These are phyloP conservation scores for Salix dunnii DNA, from an alignment of 345 rosid genomes.

Conservation along the genomic window DNA sequence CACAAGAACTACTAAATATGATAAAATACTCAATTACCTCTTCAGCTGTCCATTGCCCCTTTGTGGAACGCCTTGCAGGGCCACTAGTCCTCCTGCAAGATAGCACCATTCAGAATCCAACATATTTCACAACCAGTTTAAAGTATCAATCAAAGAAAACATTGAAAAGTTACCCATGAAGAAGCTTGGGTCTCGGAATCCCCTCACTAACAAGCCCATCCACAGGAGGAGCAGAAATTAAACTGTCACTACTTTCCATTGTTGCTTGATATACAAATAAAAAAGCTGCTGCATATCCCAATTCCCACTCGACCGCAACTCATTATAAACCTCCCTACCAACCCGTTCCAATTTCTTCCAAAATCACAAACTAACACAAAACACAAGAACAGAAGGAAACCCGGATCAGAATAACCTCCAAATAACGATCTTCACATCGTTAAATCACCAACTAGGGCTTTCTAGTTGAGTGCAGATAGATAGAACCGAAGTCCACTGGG, in stretches of 20 bases:
- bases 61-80: conserved; percentile 94
- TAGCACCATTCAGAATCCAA: not conserved
- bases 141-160: not conserved
- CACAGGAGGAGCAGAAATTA: conserved; percentile 53
- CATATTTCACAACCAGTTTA: not conserved
- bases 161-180: conserved; percentile 65
- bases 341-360: conserved; percentile 13
- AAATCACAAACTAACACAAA: conserved; percentile 26
- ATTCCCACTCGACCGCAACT: conserved; percentile 48
- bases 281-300: conserved; percentile 35
- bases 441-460: not conserved
- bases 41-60: conserved; percentile 98
- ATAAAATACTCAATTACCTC: conserved; percentile 47
- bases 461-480: not conserved
- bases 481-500: not conserved
- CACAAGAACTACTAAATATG: conserved; percentile 1
- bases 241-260: conserved; percentile 81
- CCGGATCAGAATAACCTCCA: not conserved
- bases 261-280: conserved; percentile 37
- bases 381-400: not conserved
- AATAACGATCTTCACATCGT: not conserved
- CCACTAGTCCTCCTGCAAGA: conserved; percentile 81
- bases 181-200: conserved; percentile 47
- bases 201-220: conserved; percentile 53
- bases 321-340: conserved; percentile 41